These are phyloP conservation scores for Eimeria zaria DNA, from an alignment of 169 alveolate genomes.

Conservation along the genomic window DNA sequence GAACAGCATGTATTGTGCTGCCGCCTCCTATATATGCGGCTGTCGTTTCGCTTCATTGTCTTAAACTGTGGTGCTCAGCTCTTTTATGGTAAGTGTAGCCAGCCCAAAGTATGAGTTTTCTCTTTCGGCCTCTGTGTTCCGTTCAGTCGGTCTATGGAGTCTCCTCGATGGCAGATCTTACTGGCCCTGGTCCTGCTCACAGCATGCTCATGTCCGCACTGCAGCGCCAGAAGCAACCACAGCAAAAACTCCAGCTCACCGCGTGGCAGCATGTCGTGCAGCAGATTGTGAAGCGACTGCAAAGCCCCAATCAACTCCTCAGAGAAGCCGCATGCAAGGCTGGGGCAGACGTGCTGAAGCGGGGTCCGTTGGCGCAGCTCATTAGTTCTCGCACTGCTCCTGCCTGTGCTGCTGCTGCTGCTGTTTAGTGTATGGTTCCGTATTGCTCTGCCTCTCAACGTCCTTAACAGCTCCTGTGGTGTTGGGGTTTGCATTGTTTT, in stretches of 20 bases:
- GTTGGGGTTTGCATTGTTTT: neutral
- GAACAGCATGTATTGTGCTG: neutral
- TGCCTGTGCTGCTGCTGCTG: neutral
- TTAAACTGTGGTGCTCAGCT: neutral
- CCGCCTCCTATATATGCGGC: neutral
- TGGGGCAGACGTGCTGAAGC: constrained; percentile 45
- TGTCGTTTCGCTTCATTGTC: neutral
- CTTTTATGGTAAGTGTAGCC: neutral
- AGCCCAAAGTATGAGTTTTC: neutral
- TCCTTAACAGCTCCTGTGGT: neutral
- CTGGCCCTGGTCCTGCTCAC: constrained; percentile 47
- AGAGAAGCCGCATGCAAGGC: constrained; percentile 80
- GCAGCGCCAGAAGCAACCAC: constrained; percentile 44
- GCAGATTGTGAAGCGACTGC: constrained; percentile 48
- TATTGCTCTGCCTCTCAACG: neutral
- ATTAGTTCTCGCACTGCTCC: neutral
- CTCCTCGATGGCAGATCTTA: constrained; percentile 75
- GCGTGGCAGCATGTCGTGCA: constrained; percentile 60
- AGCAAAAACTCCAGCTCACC: constrained; percentile 11
- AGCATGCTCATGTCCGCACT: constrained; percentile 17
- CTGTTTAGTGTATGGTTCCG: neutral
- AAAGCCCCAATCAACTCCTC: constrained; percentile 45
- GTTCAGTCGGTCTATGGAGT: constrained; percentile 75
- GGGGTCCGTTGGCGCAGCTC: constrained; percentile 38
- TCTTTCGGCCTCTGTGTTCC: neutral